Evolutionary conservation across 2,329 filamentous ascomycete species (phyloP).

Genomic region (Helicocarpus griseus): DNA sequence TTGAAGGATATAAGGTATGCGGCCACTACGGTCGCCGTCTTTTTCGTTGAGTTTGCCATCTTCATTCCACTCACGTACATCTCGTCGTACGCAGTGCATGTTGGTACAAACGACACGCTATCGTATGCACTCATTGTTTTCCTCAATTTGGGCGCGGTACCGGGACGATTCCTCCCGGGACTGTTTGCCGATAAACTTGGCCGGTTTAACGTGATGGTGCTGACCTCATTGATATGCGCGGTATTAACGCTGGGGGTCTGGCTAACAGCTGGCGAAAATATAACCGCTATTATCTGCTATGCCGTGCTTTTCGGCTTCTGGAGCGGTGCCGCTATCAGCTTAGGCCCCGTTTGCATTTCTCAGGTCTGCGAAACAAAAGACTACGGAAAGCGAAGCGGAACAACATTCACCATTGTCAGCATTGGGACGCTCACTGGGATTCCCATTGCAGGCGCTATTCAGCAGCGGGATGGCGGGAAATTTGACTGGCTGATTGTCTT

Average conservation of each 20-base stretch:
- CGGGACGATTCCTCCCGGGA: conserved; percentile 48
- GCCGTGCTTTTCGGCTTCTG: conserved; percentile 19
- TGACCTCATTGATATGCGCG: conserved; percentile 37
- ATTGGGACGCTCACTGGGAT: conserved; percentile 17
- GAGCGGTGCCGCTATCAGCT: conserved; percentile 21
- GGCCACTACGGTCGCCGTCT: conserved; percentile 37
- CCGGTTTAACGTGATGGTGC: conserved; percentile 44
- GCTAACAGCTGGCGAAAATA: conserved; percentile 43
- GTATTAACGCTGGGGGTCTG: conserved; percentile 46
- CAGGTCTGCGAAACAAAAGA: conserved; percentile 23
- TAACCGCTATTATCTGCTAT: conserved; percentile 26
- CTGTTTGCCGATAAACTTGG: conserved; percentile 45
- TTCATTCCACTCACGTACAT: conserved; percentile 48
- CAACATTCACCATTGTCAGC: conserved; percentile 17
- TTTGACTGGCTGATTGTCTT: conserved; percentile 16
- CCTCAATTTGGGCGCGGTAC: conserved; percentile 38
- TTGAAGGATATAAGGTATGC: conserved; percentile 38
- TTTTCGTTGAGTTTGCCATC: conserved; percentile 51
- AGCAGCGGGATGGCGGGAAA: conserved; percentile 9
- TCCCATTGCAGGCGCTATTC: conserved; percentile 20
- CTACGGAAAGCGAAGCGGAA: conserved; percentile 19
- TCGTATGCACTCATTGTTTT: conserved; percentile 45
- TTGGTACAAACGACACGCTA: conserved; percentile 40
- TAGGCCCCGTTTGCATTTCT: conserved; percentile 23
- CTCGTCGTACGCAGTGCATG: conserved; percentile 34